Evolutionary conservation across 2,329 filamentous ascomycete genomes (phyloP).

Genomic region (Aspergillus tubingensis): DNA sequence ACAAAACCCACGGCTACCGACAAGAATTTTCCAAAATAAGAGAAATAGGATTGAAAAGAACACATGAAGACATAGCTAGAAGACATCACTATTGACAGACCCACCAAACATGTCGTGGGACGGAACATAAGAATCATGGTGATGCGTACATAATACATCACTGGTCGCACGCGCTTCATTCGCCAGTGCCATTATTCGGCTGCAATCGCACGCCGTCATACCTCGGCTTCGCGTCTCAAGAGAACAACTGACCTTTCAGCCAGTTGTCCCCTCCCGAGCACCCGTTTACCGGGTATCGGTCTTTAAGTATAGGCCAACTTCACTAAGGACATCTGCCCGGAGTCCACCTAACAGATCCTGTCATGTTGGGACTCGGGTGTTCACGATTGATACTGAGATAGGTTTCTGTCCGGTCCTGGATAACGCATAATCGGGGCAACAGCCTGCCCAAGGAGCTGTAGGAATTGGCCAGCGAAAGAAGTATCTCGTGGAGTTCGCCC

Average conservation of each 20-base stretch:
- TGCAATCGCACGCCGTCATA: background rate
- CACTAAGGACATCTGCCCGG: slow-evolving; percentile 1
- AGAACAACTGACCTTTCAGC: background rate
- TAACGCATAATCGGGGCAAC: background rate
- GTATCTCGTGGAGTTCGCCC: background rate
- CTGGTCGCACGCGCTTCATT: background rate
- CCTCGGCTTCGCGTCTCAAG: background rate
- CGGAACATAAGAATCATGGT: slow-evolving; percentile 1
- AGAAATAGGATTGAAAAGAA: background rate
- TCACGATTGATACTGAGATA: background rate
- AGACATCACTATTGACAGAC: background rate
- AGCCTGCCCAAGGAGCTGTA: background rate
- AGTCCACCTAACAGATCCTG: background rate
- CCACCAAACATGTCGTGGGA: slow-evolving; percentile 2
- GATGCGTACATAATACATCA: background rate
- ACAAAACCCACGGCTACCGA: background rate
- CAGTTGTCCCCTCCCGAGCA: background rate
- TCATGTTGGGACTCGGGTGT: background rate
- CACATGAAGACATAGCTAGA: slow-evolving; percentile 5
- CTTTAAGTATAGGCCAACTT: background rate
- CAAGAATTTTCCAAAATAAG: background rate
- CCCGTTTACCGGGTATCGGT: background rate
- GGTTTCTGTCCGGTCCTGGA: background rate
- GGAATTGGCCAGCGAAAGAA: background rate
- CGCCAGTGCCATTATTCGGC: background rate